These are phyloP conservation scores for Carallia pectinifolia DNA, from an alignment of 345 rosid genomes.

Conservation along the genomic window DNA sequence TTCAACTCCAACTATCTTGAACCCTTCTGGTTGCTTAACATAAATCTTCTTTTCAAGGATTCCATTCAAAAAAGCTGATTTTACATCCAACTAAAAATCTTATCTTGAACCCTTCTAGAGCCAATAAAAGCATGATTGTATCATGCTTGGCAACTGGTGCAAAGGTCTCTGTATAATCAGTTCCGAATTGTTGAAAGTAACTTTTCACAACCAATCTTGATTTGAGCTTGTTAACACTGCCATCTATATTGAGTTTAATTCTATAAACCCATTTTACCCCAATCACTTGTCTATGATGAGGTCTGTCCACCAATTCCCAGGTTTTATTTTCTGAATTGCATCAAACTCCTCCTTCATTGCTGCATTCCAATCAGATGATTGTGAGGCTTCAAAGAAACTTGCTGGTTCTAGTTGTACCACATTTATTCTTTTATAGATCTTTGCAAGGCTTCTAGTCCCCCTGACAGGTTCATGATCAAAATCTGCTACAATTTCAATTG, in stretches of 20 bases:
- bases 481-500: rapidly evolving
- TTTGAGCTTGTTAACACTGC: neutral
- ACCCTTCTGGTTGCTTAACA: neutral
- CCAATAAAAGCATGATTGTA: neutral
- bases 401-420: neutral
- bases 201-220: neutral
- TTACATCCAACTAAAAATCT: neutral
- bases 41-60: neutral
- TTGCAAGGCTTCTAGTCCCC: neutral
- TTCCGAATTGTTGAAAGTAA: neutral
- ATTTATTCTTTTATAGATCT: neutral
- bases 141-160: neutral
- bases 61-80: neutral
- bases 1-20: too few relatives aligned
- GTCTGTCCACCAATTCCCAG: neutral
- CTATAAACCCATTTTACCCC: neutral
- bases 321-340: neutral
- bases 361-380: neutral
- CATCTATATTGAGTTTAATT: neutral
- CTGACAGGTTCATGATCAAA: too few relatives aligned
- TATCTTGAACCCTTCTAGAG: neutral
- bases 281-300: neutral
- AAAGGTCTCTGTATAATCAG: neutral
- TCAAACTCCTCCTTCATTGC: neutral
- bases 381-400: neutral